These are phyloP conservation scores for Chaetomidium leptoderma DNA, from an alignment of 495 filamentous ascomycete genomes.

Conservation along the genomic window DNA sequence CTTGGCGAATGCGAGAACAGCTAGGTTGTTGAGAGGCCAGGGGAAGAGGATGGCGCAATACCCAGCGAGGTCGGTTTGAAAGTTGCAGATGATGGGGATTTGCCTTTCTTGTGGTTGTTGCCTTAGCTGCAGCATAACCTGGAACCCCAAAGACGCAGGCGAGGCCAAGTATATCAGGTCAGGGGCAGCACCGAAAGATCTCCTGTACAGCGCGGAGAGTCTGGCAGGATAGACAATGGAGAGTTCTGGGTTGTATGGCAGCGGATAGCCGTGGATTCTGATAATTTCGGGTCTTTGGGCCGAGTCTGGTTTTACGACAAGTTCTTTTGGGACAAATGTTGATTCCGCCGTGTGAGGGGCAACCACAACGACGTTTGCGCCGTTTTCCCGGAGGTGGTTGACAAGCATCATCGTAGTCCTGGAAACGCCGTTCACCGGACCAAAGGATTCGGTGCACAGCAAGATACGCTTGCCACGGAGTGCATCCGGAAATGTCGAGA, in stretches of 20 bases:
- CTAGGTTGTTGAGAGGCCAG: background rate
- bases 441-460: constrained; percentile 6
- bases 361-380: background rate
- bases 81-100: background rate
- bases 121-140: background rate
- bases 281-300: background rate
- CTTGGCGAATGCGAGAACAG: background rate
- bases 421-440: constrained; percentile 7
- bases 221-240: background rate
- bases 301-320: too few relatives aligned
- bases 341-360: background rate
- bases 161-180: constrained; percentile 7
- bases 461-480: constrained; percentile 2
- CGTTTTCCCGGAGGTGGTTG: constrained; percentile 3
- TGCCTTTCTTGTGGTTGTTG: background rate
- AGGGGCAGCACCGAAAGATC: background rate
- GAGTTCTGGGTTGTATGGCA: constrained; percentile 4
- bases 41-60: constrained; percentile 10
- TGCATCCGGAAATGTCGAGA: background rate
- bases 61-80: constrained; percentile 6
- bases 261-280: background rate
- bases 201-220: background rate
- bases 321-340: background rate
- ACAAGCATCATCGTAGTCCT: constrained; percentile 4
- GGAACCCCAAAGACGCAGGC: background rate